Evolutionary conservation across 169 alveolate genomes (phyloP).

Genomic region (Babesia caballi): DNA sequence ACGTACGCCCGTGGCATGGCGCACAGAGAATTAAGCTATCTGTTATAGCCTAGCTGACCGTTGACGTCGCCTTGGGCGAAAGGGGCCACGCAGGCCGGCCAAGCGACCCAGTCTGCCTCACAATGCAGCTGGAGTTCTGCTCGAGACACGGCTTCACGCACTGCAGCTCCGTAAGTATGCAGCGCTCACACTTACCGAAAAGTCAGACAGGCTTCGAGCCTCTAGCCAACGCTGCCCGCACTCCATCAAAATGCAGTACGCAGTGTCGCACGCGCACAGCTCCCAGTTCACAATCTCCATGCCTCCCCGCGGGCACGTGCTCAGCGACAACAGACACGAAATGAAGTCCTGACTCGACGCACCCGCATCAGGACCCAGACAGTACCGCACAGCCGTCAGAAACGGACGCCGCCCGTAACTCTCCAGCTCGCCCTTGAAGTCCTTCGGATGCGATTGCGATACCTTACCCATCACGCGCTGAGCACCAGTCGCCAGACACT

Average conservation of each 20-base stretch:
- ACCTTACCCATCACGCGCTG: background rate
- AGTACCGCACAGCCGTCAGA: constrained; percentile 18
- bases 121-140: constrained; percentile 10
- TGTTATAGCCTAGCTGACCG: background rate
- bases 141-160: constrained; percentile 39
- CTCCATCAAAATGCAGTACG: constrained; percentile 18
- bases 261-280: constrained; percentile 53
- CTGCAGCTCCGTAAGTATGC: background rate
- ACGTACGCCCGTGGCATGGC: background rate
- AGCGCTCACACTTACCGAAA: constrained; percentile 4
- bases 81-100: background rate
- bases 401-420: background rate
- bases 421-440: constrained; percentile 8
- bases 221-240: constrained; percentile 46
- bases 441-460: background rate
- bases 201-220: constrained; percentile 1
- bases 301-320: constrained; percentile 28
- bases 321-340: constrained; percentile 31
- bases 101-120: constrained; percentile 39
- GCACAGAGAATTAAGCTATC: background rate
- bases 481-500: constrained; percentile 29
- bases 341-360: constrained; percentile 38
- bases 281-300: constrained; percentile 43
- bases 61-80: background rate
- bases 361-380: constrained; percentile 50